Evolutionary conservation across 139 green algal species (phyloP).

Genomic region (Auxenochlorella protothecoides): DNA sequence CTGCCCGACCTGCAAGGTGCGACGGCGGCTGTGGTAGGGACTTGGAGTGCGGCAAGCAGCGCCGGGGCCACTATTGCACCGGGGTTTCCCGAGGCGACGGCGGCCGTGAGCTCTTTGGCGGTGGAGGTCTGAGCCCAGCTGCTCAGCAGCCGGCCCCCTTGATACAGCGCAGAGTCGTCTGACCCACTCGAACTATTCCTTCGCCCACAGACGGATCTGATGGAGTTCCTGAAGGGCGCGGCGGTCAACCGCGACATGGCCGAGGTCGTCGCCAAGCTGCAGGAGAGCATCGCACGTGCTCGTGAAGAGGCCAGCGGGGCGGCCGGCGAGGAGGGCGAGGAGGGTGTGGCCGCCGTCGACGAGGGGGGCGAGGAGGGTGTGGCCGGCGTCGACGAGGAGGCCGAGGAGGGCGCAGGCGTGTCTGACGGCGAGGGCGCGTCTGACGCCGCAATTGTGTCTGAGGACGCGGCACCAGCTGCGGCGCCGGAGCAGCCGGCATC

Average conservation of each 20-base stretch:
- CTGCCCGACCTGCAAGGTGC: constrained; percentile 39
- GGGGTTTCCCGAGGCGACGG: too few relatives aligned
- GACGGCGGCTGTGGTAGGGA: neutral
- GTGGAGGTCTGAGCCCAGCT: neutral
- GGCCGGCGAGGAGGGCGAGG: constrained; percentile 14
- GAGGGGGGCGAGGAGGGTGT: constrained; percentile 13
- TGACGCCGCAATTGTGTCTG: neutral
- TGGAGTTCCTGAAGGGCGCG: constrained; percentile 55
- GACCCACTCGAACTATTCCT: neutral
- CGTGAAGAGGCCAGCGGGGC: constrained; percentile 20
- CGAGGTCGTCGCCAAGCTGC: constrained; percentile 47
- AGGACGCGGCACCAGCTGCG: neutral
- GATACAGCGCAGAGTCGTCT: neutral
- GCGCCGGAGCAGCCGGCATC: too few relatives aligned
- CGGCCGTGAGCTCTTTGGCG: neutral
- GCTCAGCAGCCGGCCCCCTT: too few relatives aligned
- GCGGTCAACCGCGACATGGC: constrained; percentile 63
- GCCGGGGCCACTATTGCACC: too few relatives aligned
- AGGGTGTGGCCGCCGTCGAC: neutral
- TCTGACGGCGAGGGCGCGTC: neutral
- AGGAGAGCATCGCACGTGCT: constrained; percentile 13
- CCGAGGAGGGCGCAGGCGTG: neutral
- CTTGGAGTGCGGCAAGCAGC: neutral
- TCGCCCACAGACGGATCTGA: constrained; percentile 54
- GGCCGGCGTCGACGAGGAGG: too few relatives aligned